Base-by-base conservation (phyloP, 176 grass and related monocot genomes). In the Oryza meyeriana region DNA sequence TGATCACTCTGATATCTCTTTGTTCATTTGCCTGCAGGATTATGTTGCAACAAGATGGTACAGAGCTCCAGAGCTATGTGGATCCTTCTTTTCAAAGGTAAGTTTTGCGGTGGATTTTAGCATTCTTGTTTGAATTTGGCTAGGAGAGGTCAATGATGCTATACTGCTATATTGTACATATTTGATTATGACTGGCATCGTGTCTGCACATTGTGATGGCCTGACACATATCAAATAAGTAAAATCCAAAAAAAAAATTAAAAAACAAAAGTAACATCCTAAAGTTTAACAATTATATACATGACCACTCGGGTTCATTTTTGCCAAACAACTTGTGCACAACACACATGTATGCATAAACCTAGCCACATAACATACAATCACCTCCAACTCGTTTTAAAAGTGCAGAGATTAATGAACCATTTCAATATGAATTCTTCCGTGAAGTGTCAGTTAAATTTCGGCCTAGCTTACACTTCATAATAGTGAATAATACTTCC, bases 11-110 rank as follows among this genome's bases (percentile, higher is more conserved):
- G n/a, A 85, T 77, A 40, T 61, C 39, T 75, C 16, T 71, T 33
- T 71, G 74, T 26, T 84, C n/a, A 71, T 79, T 71, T 79, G 4
- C 71, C 57, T 84, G 34, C 73, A 99, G 96, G 96, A 99, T 93
- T 99, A 99, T 95, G 96, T 99, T 71, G 96, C 96, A 80, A 99
- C 96, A 66, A 92, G 96, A 86, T 99, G 96, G 96, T 99, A 99
- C 66, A 95, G 96, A 88, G 96, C 96, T 91, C 96, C 96, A 34
- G 96, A 99, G 72, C 87, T 99, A 22, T 99, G 96, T 66, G 96
- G 96, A 77, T 99, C 96, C 13, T 99, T 99, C 85, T 99, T 87
- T 87, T 99, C 96, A 40, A 95, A 95, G 93, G 96, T 95, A 88
- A 33, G 41, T 7, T 72, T 77, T 35, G 61, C 26, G 13, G 34